These are phyloP conservation scores for Obba rivulosa DNA, from an alignment of 768 basidiomycete species.

Conservation along the genomic window DNA sequence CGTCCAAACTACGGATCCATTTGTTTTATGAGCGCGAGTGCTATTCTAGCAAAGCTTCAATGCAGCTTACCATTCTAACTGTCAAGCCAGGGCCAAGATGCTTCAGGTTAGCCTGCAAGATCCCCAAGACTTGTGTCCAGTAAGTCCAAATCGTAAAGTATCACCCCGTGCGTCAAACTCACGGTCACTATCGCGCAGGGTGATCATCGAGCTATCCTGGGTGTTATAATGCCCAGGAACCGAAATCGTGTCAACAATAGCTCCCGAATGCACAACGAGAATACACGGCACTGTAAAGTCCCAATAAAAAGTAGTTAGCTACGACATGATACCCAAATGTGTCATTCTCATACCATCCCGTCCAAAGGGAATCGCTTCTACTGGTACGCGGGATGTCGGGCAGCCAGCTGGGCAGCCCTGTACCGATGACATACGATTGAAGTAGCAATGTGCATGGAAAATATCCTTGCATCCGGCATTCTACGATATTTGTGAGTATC, in stretches of 20 bases:
- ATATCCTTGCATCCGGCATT: not conserved
- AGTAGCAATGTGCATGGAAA: slow-evolving; percentile 4
- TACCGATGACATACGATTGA: not conserved
- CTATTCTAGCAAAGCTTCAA: not conserved
- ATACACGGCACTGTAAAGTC: not conserved
- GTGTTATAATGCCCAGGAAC: not conserved
- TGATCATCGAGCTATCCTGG: no score
- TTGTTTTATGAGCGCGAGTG: no score
- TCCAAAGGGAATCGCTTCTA: not conserved
- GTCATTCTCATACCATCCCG: not conserved
- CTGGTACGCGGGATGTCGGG: not conserved
- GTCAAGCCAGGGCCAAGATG: not conserved
- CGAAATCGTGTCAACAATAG: not conserved
- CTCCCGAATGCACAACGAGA: slow-evolving; percentile 1
- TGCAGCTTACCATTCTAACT: slow-evolving; percentile 1
- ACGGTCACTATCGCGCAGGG: no score
- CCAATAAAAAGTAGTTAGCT: not conserved
- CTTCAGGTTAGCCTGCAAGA: not conserved
- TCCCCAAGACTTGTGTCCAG: no score
- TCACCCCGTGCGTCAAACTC: no score
- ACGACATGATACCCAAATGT: not conserved
- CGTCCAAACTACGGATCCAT: no score
- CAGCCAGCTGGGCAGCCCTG: slow-evolving; percentile 3
- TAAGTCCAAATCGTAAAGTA: no score
- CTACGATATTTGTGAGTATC: not conserved